These are phyloP conservation scores for Beauveria scarabaeidicola DNA, from an alignment of 2,329 filamentous ascomycete species.

Conservation along the genomic window DNA sequence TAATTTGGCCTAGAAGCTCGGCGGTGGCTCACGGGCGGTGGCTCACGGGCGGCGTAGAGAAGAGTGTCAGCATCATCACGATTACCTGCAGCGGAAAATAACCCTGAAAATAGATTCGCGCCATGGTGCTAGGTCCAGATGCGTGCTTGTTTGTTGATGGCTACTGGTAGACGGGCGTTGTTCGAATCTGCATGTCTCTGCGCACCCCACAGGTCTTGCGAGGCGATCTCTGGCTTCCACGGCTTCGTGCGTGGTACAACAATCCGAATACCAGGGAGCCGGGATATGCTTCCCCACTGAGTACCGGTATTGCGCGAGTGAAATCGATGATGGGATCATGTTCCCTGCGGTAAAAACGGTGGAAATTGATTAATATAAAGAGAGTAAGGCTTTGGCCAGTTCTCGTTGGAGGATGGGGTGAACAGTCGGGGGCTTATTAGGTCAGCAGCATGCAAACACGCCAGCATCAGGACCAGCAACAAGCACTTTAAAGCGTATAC, in stretches of 20 bases:
- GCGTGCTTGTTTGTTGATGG: neutral
- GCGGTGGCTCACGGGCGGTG: neutral
- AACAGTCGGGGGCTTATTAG: neutral
- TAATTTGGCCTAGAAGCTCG: neutral
- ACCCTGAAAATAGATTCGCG: neutral
- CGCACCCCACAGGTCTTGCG: neutral
- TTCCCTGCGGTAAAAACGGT: neutral
- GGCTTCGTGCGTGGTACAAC: neutral
- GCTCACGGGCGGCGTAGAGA: neutral
- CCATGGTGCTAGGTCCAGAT: neutral
- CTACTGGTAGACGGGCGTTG: neutral
- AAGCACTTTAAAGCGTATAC: neutral
- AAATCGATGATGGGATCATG: neutral
- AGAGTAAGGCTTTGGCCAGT: neutral
- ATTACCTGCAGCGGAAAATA: neutral
- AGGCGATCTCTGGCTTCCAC: neutral
- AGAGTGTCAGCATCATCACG: slow-evolving; percentile 8
- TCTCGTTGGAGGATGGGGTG: neutral
- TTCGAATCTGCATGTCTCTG: neutral
- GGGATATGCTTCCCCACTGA: neutral
- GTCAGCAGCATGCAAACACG: neutral
- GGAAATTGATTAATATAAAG: neutral
- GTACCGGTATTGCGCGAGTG: neutral
- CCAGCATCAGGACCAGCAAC: neutral
- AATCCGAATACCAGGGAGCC: neutral